Base-by-base conservation (phyloP, 345 rosid genomes). In the Pistacia atlantica region DNA sequence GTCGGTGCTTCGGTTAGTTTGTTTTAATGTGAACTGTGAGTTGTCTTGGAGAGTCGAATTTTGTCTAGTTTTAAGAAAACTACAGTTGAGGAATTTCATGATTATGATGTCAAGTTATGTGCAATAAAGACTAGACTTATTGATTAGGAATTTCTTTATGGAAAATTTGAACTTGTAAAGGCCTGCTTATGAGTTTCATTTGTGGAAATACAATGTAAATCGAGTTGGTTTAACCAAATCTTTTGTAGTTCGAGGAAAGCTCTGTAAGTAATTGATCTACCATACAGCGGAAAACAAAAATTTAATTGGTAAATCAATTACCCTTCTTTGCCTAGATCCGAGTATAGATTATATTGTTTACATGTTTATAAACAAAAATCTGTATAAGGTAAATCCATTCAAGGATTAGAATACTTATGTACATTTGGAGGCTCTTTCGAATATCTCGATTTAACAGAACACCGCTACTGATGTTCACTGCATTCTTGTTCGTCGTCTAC, bases 31-130 rank as follows among this genome's bases (percentile, higher is more conserved):
- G 71, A 20, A 74, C 65, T 67, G 72, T 69, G 35, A 59, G 52
- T 54, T 65, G 28, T 67, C 6, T 71, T 58, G 55, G 28, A 75
- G n/a, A 71, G 37, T 54, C 64, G 33, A 60, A 68, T 42, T 66
- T 33, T 55, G 35, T 37, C 74, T 71, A 5, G 12, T 71, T n/a
- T 18, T 8, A 46, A 8, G 25, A 22, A 54, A 52, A 18, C 12
- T 33, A 11, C 16, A 5, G 67, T 37, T 64, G 42, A 14, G 35
- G 65, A 63, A 64, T 46, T 74, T 76, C 31, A 18, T 18, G 65
- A 25, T 65, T 28, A 31, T 57, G 17, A 59, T 25, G 46, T 52
- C 22, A 55, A 62, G 20, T 46, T 22, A 5, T 48, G 54, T 25
- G 1, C 33, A 25, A 51, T 12, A 51, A 4, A 51, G 35, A 48